phyloP scores from a whole-genome alignment of 2,329 filamentous ascomycete genomes.

The Ascomycota sp. region DNA sequence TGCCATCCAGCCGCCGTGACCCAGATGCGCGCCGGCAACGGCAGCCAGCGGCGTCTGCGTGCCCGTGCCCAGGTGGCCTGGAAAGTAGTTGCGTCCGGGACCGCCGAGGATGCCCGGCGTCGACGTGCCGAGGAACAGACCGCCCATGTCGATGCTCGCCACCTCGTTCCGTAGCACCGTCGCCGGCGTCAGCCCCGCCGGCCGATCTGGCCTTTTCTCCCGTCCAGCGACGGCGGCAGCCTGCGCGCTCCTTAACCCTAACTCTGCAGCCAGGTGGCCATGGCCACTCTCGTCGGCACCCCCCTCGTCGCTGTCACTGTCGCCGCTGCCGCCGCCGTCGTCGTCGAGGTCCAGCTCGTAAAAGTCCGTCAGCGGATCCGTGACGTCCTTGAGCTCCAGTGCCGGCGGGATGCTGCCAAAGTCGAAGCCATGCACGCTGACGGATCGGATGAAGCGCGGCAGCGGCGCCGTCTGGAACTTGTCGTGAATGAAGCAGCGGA shows the following conservation, averaged over 20 bases:
- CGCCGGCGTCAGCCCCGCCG: constrained; percentile 11
- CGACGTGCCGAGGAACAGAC: constrained; percentile 37
- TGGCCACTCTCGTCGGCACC: background rate
- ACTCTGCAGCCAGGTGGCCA: no score
- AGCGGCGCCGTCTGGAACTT: constrained; percentile 85
- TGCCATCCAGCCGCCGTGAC: constrained; percentile 14
- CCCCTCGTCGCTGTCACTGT: constrained; percentile 18
- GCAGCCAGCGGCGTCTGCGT: constrained; percentile 63
- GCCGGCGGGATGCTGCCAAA: constrained; percentile 70
- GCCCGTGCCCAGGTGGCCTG: constrained; percentile 56
- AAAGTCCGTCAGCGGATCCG: constrained; percentile 86
- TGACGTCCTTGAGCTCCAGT: constrained; percentile 89
- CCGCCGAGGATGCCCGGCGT: constrained; percentile 48
- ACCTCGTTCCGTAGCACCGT: constrained; percentile 14
- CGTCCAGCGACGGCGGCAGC: background rate
- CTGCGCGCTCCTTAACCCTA: no score
- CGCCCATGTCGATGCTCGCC: constrained; percentile 23
- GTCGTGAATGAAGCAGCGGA: constrained; percentile 84
- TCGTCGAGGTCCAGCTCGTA: constrained; percentile 61
- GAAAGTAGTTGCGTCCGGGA: constrained; percentile 66
- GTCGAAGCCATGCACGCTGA: constrained; percentile 83
- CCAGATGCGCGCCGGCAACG: constrained; percentile 43
- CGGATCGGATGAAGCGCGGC: constrained; percentile 90
- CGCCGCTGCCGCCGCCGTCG: no score
- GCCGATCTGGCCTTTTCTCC: constrained; percentile 2